A percentile compares a stretch with the other conserved stretches of the same genome.
These are phyloP conservation scores for Arabis hirsuta DNA, from an alignment of 345 rosid genomes.

Conservation along the genomic window DNA sequence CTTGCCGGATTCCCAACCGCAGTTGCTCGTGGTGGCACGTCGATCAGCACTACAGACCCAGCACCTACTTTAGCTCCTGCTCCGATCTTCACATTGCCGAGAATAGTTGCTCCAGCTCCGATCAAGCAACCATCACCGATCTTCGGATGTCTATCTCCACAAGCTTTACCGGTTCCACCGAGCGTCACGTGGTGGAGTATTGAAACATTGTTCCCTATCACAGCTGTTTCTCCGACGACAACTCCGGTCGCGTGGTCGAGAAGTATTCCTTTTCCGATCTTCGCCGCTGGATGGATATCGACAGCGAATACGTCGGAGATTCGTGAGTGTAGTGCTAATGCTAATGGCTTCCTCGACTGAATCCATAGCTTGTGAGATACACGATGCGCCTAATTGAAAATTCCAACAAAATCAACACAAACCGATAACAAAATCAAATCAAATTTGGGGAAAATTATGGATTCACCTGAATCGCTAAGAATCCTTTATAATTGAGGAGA, in stretches of 20 bases:
- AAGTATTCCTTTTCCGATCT: conserved; percentile 82
- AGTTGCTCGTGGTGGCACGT: conserved; percentile 77
- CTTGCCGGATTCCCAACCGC: conserved; percentile 97
- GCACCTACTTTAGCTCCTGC: conserved; percentile 95
- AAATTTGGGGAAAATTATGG: neutral
- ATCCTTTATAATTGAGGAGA: conserved; percentile 95
- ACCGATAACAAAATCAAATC: neutral
- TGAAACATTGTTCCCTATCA: conserved; percentile 89
- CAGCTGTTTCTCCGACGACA: conserved; percentile 91
- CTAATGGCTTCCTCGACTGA: conserved; percentile 75
- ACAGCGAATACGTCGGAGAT: conserved; percentile 91
- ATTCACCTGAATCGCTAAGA: conserved; percentile 87
- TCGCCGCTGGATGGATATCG: conserved; percentile 96
- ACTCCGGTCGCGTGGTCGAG: conserved; percentile 96
- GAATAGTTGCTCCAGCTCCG: conserved; percentile 91
- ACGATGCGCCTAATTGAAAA: conserved; percentile 72
- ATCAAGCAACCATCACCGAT: conserved; percentile 92
- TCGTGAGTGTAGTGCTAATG: conserved; percentile 90
- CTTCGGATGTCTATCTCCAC: conserved; percentile 90
- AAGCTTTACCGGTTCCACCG: conserved; percentile 87
- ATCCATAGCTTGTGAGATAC: conserved; percentile 89
- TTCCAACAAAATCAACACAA: neutral
- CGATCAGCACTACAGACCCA: conserved; percentile 83
- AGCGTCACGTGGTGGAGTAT: conserved; percentile 92
- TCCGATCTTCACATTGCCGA: conserved; percentile 84